These are phyloP conservation scores for Bretschneidera sinensis DNA, from an alignment of 345 rosid genomes.

Conservation along the genomic window DNA sequence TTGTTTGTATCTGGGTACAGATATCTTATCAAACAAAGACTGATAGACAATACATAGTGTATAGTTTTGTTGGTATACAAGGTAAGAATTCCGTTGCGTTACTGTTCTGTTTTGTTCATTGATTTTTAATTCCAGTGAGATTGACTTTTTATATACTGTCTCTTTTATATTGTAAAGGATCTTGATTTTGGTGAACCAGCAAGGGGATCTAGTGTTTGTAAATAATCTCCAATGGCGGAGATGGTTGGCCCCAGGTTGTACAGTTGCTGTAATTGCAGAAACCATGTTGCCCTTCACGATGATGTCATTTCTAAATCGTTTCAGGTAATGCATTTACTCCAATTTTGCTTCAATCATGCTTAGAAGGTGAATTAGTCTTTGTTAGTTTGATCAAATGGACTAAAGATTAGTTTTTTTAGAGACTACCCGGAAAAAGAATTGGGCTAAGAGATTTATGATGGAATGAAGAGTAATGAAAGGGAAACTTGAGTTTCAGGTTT, in stretches of 20 bases:
- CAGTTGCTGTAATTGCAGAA: conserved; percentile 57
- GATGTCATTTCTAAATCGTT: conserved; percentile 56
- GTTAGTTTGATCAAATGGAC: background rate
- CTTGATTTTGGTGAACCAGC: background rate
- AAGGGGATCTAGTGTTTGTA: background rate
- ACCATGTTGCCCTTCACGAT: conserved; percentile 52
- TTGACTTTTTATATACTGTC: background rate
- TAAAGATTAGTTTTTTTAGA: background rate
- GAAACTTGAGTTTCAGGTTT: background rate
- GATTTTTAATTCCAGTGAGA: background rate
- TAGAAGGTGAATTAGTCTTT: background rate
- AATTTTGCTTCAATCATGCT: conserved; percentile 2
- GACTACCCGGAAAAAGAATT: background rate
- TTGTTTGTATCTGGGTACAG: conserved; percentile 14
- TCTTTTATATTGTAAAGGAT: background rate
- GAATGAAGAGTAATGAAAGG: background rate
- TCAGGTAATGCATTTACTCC: conserved; percentile 32
- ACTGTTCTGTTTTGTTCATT: background rate
- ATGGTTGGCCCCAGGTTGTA: conserved; percentile 47
- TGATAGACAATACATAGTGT: background rate
- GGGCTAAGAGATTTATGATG: no score
- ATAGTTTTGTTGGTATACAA: background rate
- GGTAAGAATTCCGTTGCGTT: conserved; percentile 5
- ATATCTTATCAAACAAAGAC: background rate
- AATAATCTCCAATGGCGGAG: conserved; percentile 20